phyloP scores from a whole-genome alignment of 495 filamentous ascomycete genomes.

The Aspergillus diversus region DNA sequence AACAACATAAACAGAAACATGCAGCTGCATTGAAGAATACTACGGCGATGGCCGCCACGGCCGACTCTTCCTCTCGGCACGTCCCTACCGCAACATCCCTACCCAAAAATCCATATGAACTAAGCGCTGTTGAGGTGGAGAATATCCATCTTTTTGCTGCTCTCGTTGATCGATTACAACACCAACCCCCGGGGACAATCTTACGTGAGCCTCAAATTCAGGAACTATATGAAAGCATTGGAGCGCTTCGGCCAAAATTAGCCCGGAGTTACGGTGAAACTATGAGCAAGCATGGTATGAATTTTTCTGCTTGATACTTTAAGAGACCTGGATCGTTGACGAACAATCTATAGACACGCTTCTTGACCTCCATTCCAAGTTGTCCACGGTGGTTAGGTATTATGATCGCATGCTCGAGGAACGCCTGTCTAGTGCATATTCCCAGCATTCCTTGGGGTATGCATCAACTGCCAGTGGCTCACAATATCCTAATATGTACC shows the following conservation, averaged over 20 bases:
- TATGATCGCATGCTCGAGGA: slow-evolving; percentile 99
- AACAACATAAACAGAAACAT: slow-evolving; percentile 93
- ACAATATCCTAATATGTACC: slow-evolving; percentile 66
- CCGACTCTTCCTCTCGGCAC: slow-evolving; percentile 31
- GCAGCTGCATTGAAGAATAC: slow-evolving; percentile 75
- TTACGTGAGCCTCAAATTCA: slow-evolving; percentile 95
- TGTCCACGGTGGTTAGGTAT: slow-evolving; percentile 96
- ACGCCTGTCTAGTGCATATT: slow-evolving; percentile 87
- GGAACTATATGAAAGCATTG: slow-evolving; percentile 96
- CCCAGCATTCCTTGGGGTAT: slow-evolving; percentile 67
- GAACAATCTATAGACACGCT: slow-evolving; percentile 67
- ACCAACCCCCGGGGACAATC: slow-evolving; percentile 93
- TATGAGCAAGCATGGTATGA: slow-evolving; percentile 96
- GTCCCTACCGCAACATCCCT: slow-evolving; percentile 44
- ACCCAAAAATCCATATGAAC: slow-evolving; percentile 90
- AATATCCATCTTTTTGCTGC: slow-evolving; percentile 97
- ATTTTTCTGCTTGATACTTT: slow-evolving; percentile 15
- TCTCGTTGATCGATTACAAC: slow-evolving; percentile 90
- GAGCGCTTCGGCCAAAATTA: slow-evolving; percentile 86
- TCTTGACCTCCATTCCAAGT: slow-evolving; percentile 90
- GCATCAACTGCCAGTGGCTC: slow-evolving; percentile 52
- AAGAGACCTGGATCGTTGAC: slow-evolving; percentile 30
- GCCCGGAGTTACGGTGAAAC: slow-evolving; percentile 97
- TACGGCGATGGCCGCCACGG: slow-evolving; percentile 28
- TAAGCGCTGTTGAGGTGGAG: slow-evolving; percentile 91